These are phyloP conservation scores for Lachnellula hyalina DNA, from an alignment of 2,329 filamentous ascomycete genomes.

Conservation along the genomic window DNA sequence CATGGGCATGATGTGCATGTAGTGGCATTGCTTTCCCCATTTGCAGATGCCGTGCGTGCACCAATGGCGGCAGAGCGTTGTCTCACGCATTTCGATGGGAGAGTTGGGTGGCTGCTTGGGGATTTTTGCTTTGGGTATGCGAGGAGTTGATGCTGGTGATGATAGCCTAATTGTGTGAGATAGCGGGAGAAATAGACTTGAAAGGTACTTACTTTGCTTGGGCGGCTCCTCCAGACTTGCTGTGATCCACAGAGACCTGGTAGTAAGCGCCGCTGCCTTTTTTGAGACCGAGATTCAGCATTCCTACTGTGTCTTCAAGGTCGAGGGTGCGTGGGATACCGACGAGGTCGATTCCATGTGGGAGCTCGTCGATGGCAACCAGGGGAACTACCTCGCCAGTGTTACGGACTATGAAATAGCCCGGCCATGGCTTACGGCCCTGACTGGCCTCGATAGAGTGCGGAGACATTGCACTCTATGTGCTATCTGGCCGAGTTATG, in stretches of 20 bases:
- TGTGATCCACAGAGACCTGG: conserved; percentile 6
- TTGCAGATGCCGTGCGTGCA: conserved; percentile 44
- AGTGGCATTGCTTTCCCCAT: conserved; percentile 40
- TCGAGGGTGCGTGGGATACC: conserved; percentile 36
- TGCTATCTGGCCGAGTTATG: neutral
- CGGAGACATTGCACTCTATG: conserved; percentile 4
- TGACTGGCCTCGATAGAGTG: neutral
- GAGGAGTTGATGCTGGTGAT: neutral
- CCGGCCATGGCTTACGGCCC: conserved; percentile 20
- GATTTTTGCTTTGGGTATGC: neutral
- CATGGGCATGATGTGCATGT: conserved; percentile 44
- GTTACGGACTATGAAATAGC: conserved; percentile 43
- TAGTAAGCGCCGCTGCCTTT: conserved; percentile 16
- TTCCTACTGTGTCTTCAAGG: conserved; percentile 23
- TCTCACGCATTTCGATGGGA: neutral
- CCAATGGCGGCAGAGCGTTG: conserved; percentile 41
- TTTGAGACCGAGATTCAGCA: conserved; percentile 28
- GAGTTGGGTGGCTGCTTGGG: neutral
- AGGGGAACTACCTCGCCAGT: conserved; percentile 44
- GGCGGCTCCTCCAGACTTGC: neutral
- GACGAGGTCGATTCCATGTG: conserved; percentile 29
- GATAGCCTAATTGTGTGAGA: neutral
- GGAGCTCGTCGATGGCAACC: conserved; percentile 49
- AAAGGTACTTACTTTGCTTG: no score
- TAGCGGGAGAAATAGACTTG: no score